A percentile compares a stretch with the other conserved stretches of the same genome.
These are phyloP conservation scores for Jackrogersella minutella DNA, from an alignment of 495 filamentous ascomycete genomes.

Conservation along the genomic window DNA sequence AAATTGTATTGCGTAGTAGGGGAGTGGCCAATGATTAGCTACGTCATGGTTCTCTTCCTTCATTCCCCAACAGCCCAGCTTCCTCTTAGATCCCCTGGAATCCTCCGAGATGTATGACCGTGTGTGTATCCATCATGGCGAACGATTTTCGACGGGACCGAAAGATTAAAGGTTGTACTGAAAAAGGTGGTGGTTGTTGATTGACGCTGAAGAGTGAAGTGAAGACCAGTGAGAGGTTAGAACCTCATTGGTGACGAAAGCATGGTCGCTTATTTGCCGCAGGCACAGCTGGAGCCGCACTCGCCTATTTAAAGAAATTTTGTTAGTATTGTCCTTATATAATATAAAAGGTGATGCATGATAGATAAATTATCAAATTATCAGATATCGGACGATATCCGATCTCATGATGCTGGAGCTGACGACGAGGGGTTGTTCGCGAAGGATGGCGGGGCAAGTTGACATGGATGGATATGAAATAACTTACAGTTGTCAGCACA, in stretches of 20 bases:
- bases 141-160: neutral
- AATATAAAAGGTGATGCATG: neutral
- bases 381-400: neutral
- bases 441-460: neutral
- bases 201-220: conserved; percentile 12
- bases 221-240: conserved; percentile 24
- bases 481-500: conserved; percentile 59
- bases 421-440: neutral
- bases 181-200: neutral
- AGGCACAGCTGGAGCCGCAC: conserved; percentile 53
- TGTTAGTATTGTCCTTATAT: conserved; percentile 11
- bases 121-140: conserved; percentile 2
- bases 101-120: conserved; percentile 11
- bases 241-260: conserved; percentile 6
- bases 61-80: neutral
- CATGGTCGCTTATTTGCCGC: conserved; percentile 47
- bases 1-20: conserved; percentile 13
- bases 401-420: neutral
- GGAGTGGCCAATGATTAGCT: conserved; percentile 28
- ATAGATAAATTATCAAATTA: too few species aligned
- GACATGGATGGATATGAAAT: neutral
- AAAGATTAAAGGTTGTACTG: conserved; percentile 20
- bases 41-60: conserved; percentile 13
- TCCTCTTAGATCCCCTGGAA: neutral
- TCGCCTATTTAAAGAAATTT: conserved; percentile 32